These are phyloP conservation scores for Colletotrichum sp. DNA, from an alignment of 2,329 filamentous ascomycete species.

Conservation along the genomic window DNA sequence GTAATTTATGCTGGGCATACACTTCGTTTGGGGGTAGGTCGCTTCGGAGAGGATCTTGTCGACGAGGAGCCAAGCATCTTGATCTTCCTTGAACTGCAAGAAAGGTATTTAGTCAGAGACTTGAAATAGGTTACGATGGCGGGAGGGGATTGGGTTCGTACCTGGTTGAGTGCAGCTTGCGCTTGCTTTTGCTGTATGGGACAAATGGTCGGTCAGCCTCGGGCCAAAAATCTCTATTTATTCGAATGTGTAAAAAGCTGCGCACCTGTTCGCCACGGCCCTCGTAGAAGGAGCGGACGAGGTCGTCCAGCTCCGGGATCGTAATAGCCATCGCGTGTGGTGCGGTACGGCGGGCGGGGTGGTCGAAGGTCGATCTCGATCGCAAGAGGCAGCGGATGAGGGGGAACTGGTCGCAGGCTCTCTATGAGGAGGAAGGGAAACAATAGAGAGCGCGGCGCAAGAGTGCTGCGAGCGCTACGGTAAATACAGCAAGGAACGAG, in stretches of 20 bases:
- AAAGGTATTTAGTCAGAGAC: slow-evolving; percentile 29
- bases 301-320: slow-evolving; percentile 95
- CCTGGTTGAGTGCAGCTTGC: slow-evolving; percentile 91
- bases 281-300: slow-evolving; percentile 97
- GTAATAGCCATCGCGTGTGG: slow-evolving; percentile 66
- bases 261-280: slow-evolving; percentile 90
- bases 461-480: neutral
- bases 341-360: slow-evolving; percentile 33
- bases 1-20: slow-evolving; percentile 55
- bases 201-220: slow-evolving; percentile 44
- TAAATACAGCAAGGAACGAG: neutral
- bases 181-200: slow-evolving; percentile 87
- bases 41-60: slow-evolving; percentile 96
- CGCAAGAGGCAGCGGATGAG: slow-evolving; percentile 18
- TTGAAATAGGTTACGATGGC: neutral
- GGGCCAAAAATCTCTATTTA: slow-evolving; percentile 17
- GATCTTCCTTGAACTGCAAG: slow-evolving; percentile 94
- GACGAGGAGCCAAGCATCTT: slow-evolving; percentile 96
- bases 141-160: slow-evolving; percentile 48
- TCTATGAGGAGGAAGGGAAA: slow-evolving; percentile 25
- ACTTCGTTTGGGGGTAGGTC: slow-evolving; percentile 95
- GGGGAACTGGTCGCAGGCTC: slow-evolving; percentile 16
- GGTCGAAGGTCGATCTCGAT: slow-evolving; percentile 28
- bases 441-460: slow-evolving; percentile 24
- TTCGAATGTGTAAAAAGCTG: slow-evolving; percentile 5